A percentile compares a stretch with the other conserved stretches of the same genome.
Evolutionary conservation across 805 yeast genomes (phyloP).

Genomic region (Lipomyces sp.): DNA sequence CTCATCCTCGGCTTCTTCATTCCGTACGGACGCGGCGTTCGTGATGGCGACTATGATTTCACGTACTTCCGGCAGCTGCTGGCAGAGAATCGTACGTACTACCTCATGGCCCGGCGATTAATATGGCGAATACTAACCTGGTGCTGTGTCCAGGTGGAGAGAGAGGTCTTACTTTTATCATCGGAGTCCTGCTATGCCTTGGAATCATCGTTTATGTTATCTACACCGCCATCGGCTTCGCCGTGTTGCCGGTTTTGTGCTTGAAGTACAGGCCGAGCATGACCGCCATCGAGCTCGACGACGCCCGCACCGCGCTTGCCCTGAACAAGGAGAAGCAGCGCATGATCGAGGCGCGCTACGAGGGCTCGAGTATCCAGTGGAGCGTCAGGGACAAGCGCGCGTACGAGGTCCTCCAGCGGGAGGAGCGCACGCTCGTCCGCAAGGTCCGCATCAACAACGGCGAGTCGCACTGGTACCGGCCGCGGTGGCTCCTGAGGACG

Average conservation of each 20-base stretch:
- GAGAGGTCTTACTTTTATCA: constrained; percentile 26
- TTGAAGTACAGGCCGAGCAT: constrained; percentile 22
- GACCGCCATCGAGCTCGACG: constrained; percentile 22
- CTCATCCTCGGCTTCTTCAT: constrained; percentile 27
- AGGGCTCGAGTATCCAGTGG: constrained; percentile 28
- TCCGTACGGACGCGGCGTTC: constrained; percentile 27
- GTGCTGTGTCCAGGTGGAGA: constrained; percentile 29
- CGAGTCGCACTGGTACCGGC: constrained; percentile 17
- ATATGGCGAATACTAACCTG: no score
- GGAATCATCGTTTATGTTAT: constrained; percentile 27
- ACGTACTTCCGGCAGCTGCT: constrained; percentile 23
- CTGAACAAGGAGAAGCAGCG: constrained; percentile 33
- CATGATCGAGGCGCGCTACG: constrained; percentile 31
- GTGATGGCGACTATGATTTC: constrained; percentile 22
- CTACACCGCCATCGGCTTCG: constrained; percentile 29
- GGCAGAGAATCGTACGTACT: constrained; percentile 23
- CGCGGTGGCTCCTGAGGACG: constrained; percentile 24
- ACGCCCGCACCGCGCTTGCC: constrained; percentile 26
- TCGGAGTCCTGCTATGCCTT: constrained; percentile 26
- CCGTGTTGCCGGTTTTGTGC: constrained; percentile 26
- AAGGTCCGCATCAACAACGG: constrained; percentile 24
- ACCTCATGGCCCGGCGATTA: no score
- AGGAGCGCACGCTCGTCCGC: constrained; percentile 30
- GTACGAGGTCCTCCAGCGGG: constrained; percentile 31
- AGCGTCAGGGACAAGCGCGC: constrained; percentile 31